Base-by-base conservation (phyloP, 768 basidiomycete genomes). In the Pulveroboletus sp. region DNA sequence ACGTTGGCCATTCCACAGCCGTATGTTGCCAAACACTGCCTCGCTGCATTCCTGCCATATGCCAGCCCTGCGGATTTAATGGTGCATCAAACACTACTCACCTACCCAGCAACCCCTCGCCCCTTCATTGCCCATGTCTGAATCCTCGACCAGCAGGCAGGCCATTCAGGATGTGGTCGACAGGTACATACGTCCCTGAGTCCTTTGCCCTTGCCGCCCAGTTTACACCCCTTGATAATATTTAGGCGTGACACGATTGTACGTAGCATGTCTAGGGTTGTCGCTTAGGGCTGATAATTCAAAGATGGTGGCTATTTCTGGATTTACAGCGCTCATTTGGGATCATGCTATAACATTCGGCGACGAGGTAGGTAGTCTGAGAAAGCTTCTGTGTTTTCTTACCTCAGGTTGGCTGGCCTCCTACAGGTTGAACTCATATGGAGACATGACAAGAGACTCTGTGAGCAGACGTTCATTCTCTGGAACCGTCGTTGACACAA, bases 231-330 rank as follows among this genome's bases (percentile, higher is more conserved):
- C 40, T 41, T n/a, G 4, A 33, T 18, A 24, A 17, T 24, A 36
- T 36, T 17, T 31, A 60, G 59, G 8, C 24, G 2, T 9, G 8
- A 24, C 28, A 61, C 59, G 6, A 3, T 49, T 33, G 59, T 60
- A 35, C 13, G 59, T 49, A 31, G 21, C 39, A 6, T 13, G 10
- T 36, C 33, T 15, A 6, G 8, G 6, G 31, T 10, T 21, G 5
- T 39, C n/a, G 10, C 18, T 38, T 30, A 21, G 21, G 37, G 35
- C 28, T 56, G 31, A 60, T n/a, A 15, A 1, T 33, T 17, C 41
- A 35, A 50, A 83, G 80, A 76, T 71, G 47, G 70, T 83, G 31
- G 81, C 77, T 11, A 64, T 82, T 32, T 72, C 72, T 10, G 74
- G 77, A 54, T 78, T 78, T 57, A 73, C 74, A 1, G 58, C 77